Conservation (phyloP, 1,284 basidiomycete genomes). For the Grifola frondosa region DNA sequence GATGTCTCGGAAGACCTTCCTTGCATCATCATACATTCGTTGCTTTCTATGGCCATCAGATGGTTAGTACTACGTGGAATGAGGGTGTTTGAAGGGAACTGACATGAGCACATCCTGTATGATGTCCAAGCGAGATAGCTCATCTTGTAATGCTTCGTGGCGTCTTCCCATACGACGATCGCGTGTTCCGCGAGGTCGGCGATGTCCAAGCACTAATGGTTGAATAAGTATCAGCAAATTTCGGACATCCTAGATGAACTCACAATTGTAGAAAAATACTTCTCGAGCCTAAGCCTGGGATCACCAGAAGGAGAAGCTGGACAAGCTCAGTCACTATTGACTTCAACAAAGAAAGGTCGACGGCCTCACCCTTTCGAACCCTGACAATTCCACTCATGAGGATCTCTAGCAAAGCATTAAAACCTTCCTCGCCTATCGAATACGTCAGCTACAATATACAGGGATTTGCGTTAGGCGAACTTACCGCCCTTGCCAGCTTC, state of each 20-base stretch:
- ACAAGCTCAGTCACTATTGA: conserved; percentile 4
- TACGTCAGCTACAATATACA: not conserved
- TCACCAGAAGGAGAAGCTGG: conserved; percentile 48
- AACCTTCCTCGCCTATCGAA: conserved; percentile 44
- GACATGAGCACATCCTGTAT: conserved; percentile 69
- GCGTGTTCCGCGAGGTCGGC: conserved; percentile 52
- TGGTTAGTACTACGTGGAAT: not conserved
- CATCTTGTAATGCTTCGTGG: conserved; percentile 64
- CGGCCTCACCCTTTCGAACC: conserved; percentile 51
- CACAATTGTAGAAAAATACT: conserved; percentile 74
- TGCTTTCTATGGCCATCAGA: conserved; percentile 44
- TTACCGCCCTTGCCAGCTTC: conserved; percentile 47
- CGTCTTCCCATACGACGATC: conserved; percentile 59
- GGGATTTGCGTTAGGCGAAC: conserved; percentile 8
- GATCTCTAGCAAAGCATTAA: conserved; percentile 51
- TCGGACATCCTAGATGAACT: too few relatives aligned
- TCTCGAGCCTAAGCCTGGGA: conserved; percentile 73
- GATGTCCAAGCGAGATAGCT: conserved; percentile 70
- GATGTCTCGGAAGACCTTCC: conserved; percentile 64
- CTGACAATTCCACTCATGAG: conserved; percentile 61
- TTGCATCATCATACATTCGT: conserved; percentile 57
- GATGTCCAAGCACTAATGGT: conserved; percentile 44
- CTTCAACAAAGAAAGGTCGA: not conserved
- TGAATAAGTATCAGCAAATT: too few relatives aligned
- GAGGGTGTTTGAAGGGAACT: conserved; percentile 24